Evolutionary conservation across 192 early-diverging fungal genomes (phyloP).

Genomic region (Thamnidium elegans): DNA sequence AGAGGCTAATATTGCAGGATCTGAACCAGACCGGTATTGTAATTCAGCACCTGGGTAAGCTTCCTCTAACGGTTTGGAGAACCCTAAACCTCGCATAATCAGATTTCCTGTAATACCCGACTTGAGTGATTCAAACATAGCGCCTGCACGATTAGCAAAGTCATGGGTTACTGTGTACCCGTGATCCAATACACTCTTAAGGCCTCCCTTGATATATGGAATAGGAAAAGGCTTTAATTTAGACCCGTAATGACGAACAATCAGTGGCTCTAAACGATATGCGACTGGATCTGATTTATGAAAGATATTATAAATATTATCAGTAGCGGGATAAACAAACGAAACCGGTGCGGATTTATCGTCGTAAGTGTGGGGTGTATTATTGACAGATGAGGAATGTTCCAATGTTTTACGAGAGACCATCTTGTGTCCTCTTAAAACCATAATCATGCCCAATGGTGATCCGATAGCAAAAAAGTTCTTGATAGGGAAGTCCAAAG

Average conservation of each 20-base stretch:
- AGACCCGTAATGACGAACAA: constrained; percentile 52
- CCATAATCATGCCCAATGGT: constrained; percentile 75
- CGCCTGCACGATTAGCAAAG: constrained; percentile 62
- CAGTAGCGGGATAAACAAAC: constrained; percentile 58
- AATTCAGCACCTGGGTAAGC: neutral
- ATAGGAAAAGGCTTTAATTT: constrained; percentile 68
- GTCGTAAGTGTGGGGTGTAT: constrained; percentile 7
- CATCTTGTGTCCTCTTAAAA: constrained; percentile 70
- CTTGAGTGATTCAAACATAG: constrained; percentile 59
- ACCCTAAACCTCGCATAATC: constrained; percentile 46
- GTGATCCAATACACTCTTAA: constrained; percentile 64
- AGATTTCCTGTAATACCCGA: constrained; percentile 48
- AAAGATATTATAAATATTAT: constrained; percentile 83
- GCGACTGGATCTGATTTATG: constrained; percentile 74
- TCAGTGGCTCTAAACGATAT: constrained; percentile 70
- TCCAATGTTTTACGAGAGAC: constrained; percentile 40
- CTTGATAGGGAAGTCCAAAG: constrained; percentile 49
- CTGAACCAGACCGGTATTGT: neutral
- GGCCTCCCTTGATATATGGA: constrained; percentile 82
- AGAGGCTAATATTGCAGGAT: neutral
- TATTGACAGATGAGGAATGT: neutral
- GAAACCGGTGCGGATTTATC: constrained; percentile 20
- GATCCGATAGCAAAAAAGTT: constrained; percentile 81
- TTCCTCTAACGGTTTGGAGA: constrained; percentile 5
- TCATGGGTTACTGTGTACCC: constrained; percentile 66